Evolutionary conservation across 495 filamentous ascomycete genomes (phyloP), one percentile per base, ranked within the genome.

Genomic region (Trichoderma gamsii): DNA sequence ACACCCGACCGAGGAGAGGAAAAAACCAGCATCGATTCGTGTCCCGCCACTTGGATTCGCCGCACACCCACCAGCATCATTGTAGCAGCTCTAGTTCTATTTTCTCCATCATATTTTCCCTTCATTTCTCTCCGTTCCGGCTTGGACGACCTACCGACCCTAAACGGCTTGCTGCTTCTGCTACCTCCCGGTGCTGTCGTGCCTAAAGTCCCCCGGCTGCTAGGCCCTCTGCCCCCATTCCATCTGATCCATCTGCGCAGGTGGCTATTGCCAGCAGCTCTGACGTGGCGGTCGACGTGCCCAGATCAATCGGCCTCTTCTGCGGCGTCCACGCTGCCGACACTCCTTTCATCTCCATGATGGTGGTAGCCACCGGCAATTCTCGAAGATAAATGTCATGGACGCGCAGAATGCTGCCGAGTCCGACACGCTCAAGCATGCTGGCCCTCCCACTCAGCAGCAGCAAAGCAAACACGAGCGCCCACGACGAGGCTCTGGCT

Each of bases 391-490:
- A 81, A 81, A 82, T 84, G 81, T 81, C 78, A 84, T 84, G 81
- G 81, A 84, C 83, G 81, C 81, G 81, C 81, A 82, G 78, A 84
- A 84, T 84, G 81, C 80, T 82, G 79, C 79, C 79, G 81, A 83
- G 81, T 79, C 80, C 80, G 77, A 81, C 77, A 80, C 75, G 77
- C 80, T 78, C 79, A 84, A 80, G 81, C 79, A 79, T 76, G 74
- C 77, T 74, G 81, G 46, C 68, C 35, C 79, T 80, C 81, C 79
- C 73, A 76, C 78, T 66, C 81, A 79, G 75, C 78, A 78, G 76
- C 76, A 46, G 43, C 76, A 75, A 61, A 61, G 35, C 56, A 61
- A 61, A 61, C 56, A 61, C 56, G 56, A 61, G 56, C 56, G 56
- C 56, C 56, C 56, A 25, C 56, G 56, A 32, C 56, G 56, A 61